Percentiles rank a stretch among this genome's conserved stretches.
phyloP scores from a whole-genome alignment of 495 filamentous ascomycete species.

The Oidiodendron maius region DNA sequence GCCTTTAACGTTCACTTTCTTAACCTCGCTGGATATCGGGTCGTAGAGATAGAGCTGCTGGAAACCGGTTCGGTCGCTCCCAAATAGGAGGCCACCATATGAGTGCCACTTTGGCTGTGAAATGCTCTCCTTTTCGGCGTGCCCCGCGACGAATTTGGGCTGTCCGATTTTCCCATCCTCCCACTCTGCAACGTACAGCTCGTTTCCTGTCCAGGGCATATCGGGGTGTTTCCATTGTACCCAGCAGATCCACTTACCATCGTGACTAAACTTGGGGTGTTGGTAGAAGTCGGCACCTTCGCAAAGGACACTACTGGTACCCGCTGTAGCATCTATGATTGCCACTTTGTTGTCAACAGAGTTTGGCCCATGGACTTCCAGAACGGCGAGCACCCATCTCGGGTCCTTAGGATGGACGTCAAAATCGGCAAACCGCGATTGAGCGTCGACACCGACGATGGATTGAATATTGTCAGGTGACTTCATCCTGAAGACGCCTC shows the following conservation, averaged over 20 bases:
- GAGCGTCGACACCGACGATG: conserved; percentile 23
- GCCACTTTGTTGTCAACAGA: conserved; percentile 31
- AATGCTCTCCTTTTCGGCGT: conserved; percentile 8
- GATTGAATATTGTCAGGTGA: conserved; percentile 19
- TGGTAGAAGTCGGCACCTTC: conserved; percentile 43
- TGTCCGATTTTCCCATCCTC: conserved; percentile 6
- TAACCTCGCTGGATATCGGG: neutral
- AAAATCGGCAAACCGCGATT: conserved; percentile 34
- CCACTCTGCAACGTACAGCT: conserved; percentile 33
- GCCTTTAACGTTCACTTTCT: conserved; percentile 3
- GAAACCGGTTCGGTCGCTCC: conserved; percentile 12
- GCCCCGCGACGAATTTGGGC: conserved; percentile 6
- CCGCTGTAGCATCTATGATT: conserved; percentile 26
- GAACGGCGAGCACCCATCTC: conserved; percentile 35
- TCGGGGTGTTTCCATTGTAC: conserved; percentile 45
- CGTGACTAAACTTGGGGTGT: conserved; percentile 39
- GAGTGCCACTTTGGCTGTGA: conserved; percentile 13
- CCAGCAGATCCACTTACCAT: conserved; percentile 38
- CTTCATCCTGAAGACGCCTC: conserved; percentile 31
- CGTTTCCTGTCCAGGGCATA: conserved; percentile 42
- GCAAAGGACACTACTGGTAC: conserved; percentile 19
- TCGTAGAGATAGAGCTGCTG: conserved; percentile 9
- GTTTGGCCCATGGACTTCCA: conserved; percentile 36
- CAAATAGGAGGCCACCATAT: conserved; percentile 10
- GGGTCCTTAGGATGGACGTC: conserved; percentile 27